Percentiles rank a stretch among this genome's conserved stretches.
Conservation (phyloP, 75 land plant genomes). For the Cryptomeria japonica region DNA sequence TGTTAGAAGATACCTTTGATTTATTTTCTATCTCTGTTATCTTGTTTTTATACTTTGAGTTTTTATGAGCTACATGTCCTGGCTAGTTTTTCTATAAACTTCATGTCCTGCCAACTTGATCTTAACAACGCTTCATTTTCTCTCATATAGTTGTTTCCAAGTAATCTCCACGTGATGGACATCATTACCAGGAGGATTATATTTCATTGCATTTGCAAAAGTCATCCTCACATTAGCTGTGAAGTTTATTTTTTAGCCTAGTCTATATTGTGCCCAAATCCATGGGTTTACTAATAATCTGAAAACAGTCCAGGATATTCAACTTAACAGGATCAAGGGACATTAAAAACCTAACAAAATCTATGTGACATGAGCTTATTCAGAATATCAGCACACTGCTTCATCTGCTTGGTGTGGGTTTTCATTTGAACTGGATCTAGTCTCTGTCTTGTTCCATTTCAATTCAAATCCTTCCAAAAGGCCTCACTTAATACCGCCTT, state of each 20-base stretch:
- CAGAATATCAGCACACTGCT: constrained; percentile 28
- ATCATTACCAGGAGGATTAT: constrained; percentile 45
- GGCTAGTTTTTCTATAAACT: constrained; percentile 21
- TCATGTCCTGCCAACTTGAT: constrained; percentile 21
- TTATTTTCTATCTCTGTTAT: constrained; percentile 29
- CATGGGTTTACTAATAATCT: constrained; percentile 36
- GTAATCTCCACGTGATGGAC: constrained; percentile 34
- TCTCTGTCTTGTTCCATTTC: constrained; percentile 23
- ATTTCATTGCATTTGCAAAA: constrained; percentile 46
- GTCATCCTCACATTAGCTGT: constrained; percentile 41
- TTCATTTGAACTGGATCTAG: constrained; percentile 27
- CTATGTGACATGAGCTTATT: constrained; percentile 41
- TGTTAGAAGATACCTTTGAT: constrained; percentile 12
- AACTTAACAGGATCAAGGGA: constrained; percentile 37
- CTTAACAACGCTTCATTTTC: constrained; percentile 30
- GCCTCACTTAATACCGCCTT: constrained; percentile 14
- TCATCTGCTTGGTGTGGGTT: constrained; percentile 24
- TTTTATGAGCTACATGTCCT: neutral
- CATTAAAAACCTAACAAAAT: constrained; percentile 35
- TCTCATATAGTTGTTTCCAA: constrained; percentile 20
- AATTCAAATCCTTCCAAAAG: constrained; percentile 10
- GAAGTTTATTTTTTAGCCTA: constrained; percentile 23
- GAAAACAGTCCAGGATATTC: constrained; percentile 33
- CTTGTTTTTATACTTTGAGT: neutral
- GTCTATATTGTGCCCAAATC: constrained; percentile 45